Base-by-base conservation (phyloP, 2,329 filamentous ascomycete species). In the Cladophialophora psammophila region DNA sequence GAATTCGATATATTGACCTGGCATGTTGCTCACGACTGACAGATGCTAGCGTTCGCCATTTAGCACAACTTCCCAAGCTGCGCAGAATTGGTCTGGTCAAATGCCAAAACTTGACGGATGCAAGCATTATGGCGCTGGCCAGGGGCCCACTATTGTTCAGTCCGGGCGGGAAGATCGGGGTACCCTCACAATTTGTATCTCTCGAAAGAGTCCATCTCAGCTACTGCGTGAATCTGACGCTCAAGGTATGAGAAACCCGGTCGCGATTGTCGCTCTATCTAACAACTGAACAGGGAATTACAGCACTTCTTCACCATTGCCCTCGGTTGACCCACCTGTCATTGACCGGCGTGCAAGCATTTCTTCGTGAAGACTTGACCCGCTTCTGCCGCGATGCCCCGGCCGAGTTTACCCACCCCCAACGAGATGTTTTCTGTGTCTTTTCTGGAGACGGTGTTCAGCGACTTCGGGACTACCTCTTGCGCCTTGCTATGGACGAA, bases 21-120 rank as follows among this genome's bases (percentile, higher is more conserved):
- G 95, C 95, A n/a, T 98, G 95, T 81, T 99, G 95, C 79, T 87
- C 87, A 13, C 90, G 92, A 73, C 83, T 99, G 68, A 98, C 95
- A 0, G 95, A 99, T 74, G 85, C 86, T 10, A 97, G 94, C 26
- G 91, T 99, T 15, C 90, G 87, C 69, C 90, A 92, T 70, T 84
- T 99, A 42, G 94, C 95, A 5, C 88, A 88, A 13, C 85, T 99
- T 5, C 95, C 95, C 2, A 99, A 99, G 79, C 83, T 99, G 61
- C 94, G 97, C 82, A 87, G 95, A 42, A 97, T 99, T 68, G 95
- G 95, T 0, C 81, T 99, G 61, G 95, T 99, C 62, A 99, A 99
- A 79, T 99, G 95, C 76, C 88, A 88, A 68, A 88, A 86, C 64
- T 97, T 99, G 73, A 97, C 95, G 0, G 93, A 99, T 76, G 87